phyloP scores from a whole-genome alignment of 495 filamentous ascomycete species.

The Trichoderma virens region DNA sequence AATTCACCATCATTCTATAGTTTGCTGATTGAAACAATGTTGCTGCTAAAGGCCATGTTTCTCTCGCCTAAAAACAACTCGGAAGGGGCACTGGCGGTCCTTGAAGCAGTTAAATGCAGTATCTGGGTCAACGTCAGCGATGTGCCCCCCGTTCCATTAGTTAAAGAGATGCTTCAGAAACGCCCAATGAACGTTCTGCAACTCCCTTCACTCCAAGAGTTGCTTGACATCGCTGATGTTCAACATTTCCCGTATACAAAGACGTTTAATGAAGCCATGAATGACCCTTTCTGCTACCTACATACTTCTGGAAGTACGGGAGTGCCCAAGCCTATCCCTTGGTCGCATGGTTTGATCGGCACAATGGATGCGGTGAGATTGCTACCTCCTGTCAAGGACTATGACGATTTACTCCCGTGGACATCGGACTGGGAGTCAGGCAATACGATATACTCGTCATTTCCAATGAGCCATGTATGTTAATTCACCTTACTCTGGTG shows the following conservation, averaged over 20 bases:
- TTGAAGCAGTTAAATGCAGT: constrained; percentile 16
- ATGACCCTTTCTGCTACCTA: constrained; percentile 36
- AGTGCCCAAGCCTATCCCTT: constrained; percentile 25
- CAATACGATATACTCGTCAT: constrained; percentile 23
- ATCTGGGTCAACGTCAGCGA: constrained; percentile 15
- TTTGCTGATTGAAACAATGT: too few species aligned
- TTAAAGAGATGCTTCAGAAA: constrained; percentile 12
- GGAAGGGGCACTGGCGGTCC: constrained; percentile 19
- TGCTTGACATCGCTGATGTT: constrained; percentile 13
- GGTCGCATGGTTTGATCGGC: constrained; percentile 17
- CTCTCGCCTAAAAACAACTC: constrained; percentile 22
- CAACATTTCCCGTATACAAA: constrained; percentile 18
- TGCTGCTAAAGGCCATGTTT: constrained; percentile 23
- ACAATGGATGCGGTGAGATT: constrained; percentile 18
- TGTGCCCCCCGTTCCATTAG: constrained; percentile 9
- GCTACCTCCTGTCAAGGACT: constrained; percentile 20
- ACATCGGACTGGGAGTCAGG: constrained; percentile 16
- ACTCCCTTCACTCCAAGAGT: constrained; percentile 13
- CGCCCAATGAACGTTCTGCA: constrained; percentile 15
- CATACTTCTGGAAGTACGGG: constrained; percentile 52
- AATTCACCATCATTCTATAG: neutral
- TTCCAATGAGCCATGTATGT: constrained; percentile 29
- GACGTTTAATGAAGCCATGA: constrained; percentile 17
- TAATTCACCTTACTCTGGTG: constrained; percentile 6
- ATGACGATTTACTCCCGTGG: constrained; percentile 19